Evolutionary conservation across 371 early-diverging fungal species (phyloP).

Genomic region (Mucor sp.): DNA sequence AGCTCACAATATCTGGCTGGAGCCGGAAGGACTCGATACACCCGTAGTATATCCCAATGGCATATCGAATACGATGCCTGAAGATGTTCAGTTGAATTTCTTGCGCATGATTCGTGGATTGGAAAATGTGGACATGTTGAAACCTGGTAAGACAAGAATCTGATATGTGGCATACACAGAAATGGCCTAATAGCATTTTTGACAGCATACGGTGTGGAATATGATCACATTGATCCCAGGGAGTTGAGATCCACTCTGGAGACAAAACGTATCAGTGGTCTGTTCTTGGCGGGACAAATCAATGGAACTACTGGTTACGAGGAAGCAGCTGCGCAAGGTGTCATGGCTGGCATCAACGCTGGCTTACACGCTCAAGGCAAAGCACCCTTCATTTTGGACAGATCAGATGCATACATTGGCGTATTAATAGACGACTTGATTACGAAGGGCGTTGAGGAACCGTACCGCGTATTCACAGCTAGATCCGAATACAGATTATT

Average conservation of each 20-base stretch:
- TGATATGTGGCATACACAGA: not conserved
- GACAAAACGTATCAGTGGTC: conserved; percentile 75
- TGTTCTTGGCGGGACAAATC: conserved; percentile 87
- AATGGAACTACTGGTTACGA: conserved; percentile 92
- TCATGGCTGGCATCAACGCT: conserved; percentile 87
- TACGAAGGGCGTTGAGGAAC: conserved; percentile 85
- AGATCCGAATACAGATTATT: conserved; percentile 83
- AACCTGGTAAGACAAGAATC: conserved; percentile 49
- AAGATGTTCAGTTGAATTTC: conserved; percentile 72
- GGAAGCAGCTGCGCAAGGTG: conserved; percentile 87
- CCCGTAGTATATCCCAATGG: conserved; percentile 84
- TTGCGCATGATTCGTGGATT: conserved; percentile 77
- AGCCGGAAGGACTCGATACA: conserved; percentile 77
- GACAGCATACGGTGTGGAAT: conserved; percentile 79
- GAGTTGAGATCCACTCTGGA: conserved; percentile 78
- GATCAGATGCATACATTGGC: conserved; percentile 86
- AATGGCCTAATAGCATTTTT: not conserved
- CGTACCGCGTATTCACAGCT: conserved; percentile 85
- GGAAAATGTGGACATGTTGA: conserved; percentile 76
- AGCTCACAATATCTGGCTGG: conserved; percentile 80
- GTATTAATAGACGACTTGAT: conserved; percentile 86
- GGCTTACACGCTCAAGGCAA: conserved; percentile 56
- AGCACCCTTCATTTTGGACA: conserved; percentile 68
- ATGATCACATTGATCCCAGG: conserved; percentile 86
- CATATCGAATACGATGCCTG: conserved; percentile 85